phyloP scores from a whole-genome alignment of 1,284 basidiomycete genomes.

The Polyporus tsugae region DNA sequence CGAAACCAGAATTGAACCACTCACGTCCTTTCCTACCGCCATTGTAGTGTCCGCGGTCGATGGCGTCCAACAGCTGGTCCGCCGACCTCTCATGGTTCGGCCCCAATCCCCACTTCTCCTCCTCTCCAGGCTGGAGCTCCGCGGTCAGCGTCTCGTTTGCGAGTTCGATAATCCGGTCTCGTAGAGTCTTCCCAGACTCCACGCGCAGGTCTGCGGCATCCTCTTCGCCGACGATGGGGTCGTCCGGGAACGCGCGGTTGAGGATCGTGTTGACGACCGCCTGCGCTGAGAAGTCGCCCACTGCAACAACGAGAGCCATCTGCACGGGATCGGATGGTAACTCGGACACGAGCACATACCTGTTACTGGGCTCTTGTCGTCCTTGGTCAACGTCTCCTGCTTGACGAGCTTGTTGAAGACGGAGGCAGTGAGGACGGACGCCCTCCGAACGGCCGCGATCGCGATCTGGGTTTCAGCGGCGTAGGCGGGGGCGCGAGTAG shows the following conservation, averaged over 20 bases:
- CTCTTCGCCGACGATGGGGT: constrained; percentile 96
- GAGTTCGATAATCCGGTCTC: constrained; percentile 80
- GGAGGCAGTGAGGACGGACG: constrained; percentile 84
- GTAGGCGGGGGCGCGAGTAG: constrained; percentile 44
- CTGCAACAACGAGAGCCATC: constrained; percentile 49
- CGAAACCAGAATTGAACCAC: constrained; percentile 42
- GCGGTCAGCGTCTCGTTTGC: constrained; percentile 84
- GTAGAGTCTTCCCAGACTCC: constrained; percentile 59
- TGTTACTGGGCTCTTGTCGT: constrained; percentile 96
- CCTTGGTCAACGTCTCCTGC: constrained; percentile 89
- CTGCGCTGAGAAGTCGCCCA: constrained; percentile 92
- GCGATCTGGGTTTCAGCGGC: constrained; percentile 76
- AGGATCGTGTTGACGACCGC: constrained; percentile 89
- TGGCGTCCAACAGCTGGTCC: constrained; percentile 79
- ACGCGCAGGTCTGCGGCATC: constrained; percentile 84
- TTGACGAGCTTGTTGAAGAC: constrained; percentile 92
- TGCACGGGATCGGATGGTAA: background rate
- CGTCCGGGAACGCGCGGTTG: constrained; percentile 78
- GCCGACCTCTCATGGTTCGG: constrained; percentile 57
- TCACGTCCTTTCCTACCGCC: constrained; percentile 83
- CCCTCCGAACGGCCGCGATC: constrained; percentile 89
- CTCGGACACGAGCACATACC: constrained; percentile 54
- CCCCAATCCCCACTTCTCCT: constrained; percentile 72
- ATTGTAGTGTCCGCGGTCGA: constrained; percentile 86
- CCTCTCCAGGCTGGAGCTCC: constrained; percentile 60